Evolutionary conservation across 192 early-diverging fungal genomes (phyloP).

Genomic region (Coemansia sp.): DNA sequence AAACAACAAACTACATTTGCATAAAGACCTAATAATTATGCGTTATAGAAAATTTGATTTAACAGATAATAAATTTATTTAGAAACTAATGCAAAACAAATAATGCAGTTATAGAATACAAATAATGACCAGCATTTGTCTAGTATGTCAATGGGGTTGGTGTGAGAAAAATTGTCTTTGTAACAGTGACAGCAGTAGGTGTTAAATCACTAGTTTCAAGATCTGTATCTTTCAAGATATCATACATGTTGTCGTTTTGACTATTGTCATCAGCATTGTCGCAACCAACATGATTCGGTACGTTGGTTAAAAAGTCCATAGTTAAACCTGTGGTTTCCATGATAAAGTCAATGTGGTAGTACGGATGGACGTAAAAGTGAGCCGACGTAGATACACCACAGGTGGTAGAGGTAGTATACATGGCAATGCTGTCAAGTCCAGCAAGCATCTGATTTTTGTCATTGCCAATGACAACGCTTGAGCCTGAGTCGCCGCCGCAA

Average conservation of each 20-base stretch:
- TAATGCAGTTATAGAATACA: no score
- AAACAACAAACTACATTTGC: no score
- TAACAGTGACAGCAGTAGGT: neutral
- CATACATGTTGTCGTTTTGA: neutral
- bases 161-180: neutral
- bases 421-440: constrained; percentile 33
- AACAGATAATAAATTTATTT: no score
- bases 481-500: constrained; percentile 36
- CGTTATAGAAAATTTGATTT: no score
- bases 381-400: constrained; percentile 26
- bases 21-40: no score
- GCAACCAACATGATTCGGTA: neutral
- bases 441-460: constrained; percentile 17
- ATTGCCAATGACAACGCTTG: constrained; percentile 25
- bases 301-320: neutral
- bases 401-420: neutral
- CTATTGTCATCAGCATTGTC: neutral
- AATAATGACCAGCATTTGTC: no score
- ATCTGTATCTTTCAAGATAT: neutral
- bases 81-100: no score
- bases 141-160: neutral
- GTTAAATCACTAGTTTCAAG: neutral
- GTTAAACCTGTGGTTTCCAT: constrained; percentile 27
- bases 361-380: constrained; percentile 37
- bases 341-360: constrained; percentile 47